Evolutionary conservation across 495 filamentous ascomycete genomes (phyloP).

Genomic region (Durotheca rogersii): DNA sequence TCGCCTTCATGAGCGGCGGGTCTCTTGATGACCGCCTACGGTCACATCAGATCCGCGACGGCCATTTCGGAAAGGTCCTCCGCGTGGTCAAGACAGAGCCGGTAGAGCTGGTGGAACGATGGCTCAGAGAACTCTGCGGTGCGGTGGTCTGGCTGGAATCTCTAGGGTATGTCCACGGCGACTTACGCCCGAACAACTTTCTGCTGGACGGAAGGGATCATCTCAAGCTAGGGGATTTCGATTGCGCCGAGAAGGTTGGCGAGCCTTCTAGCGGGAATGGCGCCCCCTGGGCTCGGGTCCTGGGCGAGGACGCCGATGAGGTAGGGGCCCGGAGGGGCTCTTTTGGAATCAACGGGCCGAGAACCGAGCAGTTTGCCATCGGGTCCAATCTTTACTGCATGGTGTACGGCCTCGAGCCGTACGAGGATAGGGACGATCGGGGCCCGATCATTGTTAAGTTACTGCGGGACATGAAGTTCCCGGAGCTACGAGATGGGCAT

Average conservation of each 20-base stretch:
- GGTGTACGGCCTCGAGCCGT: too few species aligned
- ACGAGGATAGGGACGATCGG: too few species aligned
- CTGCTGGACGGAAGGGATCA: not conserved
- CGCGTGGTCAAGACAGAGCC: not conserved
- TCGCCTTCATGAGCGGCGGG: too few species aligned
- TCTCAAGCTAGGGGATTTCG: constrained; percentile 1
- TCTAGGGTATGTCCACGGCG: constrained; percentile 2
- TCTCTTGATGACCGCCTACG: too few species aligned
- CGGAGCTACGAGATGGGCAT: too few species aligned
- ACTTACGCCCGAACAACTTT: constrained; percentile 1
- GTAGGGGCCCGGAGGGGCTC: not conserved
- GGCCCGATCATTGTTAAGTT: too few species aligned
- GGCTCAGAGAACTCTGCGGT: not conserved
- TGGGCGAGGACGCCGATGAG: not conserved
- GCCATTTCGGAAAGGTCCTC: not conserved
- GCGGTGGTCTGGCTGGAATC: constrained; percentile 2
- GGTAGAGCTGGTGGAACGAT: not conserved
- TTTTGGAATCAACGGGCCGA: constrained; percentile 1
- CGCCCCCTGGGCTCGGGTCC: not conserved
- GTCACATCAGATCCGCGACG: not conserved
- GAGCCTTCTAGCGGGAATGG: not conserved
- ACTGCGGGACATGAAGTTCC: too few species aligned
- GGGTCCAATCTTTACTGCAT: constrained; percentile 3
- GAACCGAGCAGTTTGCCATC: constrained; percentile 10
- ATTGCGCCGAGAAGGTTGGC: not conserved